phyloP scores from a whole-genome alignment of 75 land plant genomes.

The Gnetum montanum region DNA sequence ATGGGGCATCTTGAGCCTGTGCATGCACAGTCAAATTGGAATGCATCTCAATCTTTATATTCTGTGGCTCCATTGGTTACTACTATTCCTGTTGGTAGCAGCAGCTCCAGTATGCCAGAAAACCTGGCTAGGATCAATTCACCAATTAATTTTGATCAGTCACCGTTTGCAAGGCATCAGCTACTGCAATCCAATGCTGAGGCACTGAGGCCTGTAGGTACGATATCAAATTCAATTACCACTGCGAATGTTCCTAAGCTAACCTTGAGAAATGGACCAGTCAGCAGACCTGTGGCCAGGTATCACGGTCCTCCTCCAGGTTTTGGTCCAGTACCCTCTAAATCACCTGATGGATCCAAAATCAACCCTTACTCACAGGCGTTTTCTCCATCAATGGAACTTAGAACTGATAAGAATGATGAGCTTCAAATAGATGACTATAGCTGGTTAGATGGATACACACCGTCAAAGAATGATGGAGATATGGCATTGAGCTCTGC shows the following conservation, averaged over 20 bases:
- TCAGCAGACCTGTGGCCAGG: conserved; percentile 44
- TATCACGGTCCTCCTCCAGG: conserved; percentile 92
- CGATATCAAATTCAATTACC: no score
- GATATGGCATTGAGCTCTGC: conserved; percentile 13
- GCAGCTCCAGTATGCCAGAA: neutral
- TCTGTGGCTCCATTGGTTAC: neutral
- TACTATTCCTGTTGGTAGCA: neutral
- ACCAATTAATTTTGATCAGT: no score
- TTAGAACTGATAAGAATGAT: conserved; percentile 6
- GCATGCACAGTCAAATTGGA: neutral
- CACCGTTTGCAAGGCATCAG: no score
- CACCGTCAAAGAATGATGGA: conserved; percentile 13
- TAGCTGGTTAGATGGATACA: conserved; percentile 80
- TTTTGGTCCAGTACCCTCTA: conserved; percentile 55
- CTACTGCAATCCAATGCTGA: no score
- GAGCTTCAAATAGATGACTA: conserved; percentile 54
- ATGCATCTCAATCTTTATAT: conserved; percentile 4
- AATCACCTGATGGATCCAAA: conserved; percentile 15
- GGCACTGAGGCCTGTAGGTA: no score
- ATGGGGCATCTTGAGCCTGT: neutral
- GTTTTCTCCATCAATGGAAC: neutral
- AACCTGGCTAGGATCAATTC: no score
- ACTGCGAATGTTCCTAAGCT: conserved; percentile 11
- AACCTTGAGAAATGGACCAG: conserved; percentile 26
- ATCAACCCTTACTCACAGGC: neutral